Base-by-base conservation (phyloP, 345 rosid species). In the Reutealis trisperma region DNA sequence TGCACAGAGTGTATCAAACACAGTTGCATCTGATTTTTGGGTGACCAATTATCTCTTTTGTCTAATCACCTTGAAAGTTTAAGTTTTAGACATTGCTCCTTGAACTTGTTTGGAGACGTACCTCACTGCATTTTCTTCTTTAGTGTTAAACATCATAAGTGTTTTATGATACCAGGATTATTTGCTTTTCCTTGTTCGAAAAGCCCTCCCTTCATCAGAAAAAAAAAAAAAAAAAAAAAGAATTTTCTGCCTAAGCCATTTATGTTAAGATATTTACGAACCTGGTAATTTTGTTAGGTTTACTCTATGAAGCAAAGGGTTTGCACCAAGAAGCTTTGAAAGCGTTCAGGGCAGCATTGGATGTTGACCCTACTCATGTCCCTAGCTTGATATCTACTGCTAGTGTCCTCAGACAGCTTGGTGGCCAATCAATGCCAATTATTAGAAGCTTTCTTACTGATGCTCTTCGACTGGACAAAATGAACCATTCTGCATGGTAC, bases 341-440 rank as follows among this genome's bases (percentile, higher is more conserved):
- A 79, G 87, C 93, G 0, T 93, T 85, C 57, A 21, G 66, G 54
- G 85, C 64, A 22, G 94, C 94, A 34, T 70, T 91, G 78, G 90
- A 80, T 68, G 88, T 91, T 2, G 89, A 91, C 71, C 92, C 92
- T 0, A 73, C 79, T 78, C 90, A 93, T 44, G 92, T 84, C 42
- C 91, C 92, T 7, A 90, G 93, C 84, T 71, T 93, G 83, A 78
- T 89, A 81, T 88, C 93, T n/a, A 83, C 86, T 55, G 94, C 96
- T 90, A 25, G 87, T 77, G 73, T 90, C 32, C 81, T 91, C 10
- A 81, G 80, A 78, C 86, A 75, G 77, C 79, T 84, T 0, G 89
- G 89, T 4, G 52, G 75, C 60, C 76, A 72, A 72, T 78, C 92
- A 8, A 78, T 77, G 71, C 83, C 86, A 4, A 84, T 84, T 21